Base-by-base conservation (phyloP, 108 stramenopile genomes). In the Nitzschia inconspicua region DNA sequence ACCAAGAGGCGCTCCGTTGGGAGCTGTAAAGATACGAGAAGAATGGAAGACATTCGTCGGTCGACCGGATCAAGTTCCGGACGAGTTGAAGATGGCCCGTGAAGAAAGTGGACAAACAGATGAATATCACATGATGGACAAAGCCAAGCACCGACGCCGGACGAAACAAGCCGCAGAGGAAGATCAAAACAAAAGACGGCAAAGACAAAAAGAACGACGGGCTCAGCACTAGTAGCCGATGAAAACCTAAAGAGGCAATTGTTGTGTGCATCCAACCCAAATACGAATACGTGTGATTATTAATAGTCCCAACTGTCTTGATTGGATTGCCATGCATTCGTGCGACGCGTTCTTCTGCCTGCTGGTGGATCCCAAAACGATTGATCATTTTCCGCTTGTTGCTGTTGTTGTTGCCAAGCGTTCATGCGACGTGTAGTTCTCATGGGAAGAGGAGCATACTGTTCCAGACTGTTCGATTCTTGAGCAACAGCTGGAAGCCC, bases 1-100 rank as follows among this genome's bases (percentile, higher is more conserved):
- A 58, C 93, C 93, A 11, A 56, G 80, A 24, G 87, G 88, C 0
- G 88, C 93, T 20, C 89, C 93, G 8, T 69, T 82, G 37, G 93
- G 93, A 29, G 86, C 93, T 29, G 88, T 94, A 42, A 83, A 87
- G 46, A 19, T 89, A 10, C 65, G 89, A 36, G 66, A 89, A 44
- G 93, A 94, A 64, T 67, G 73, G 28, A 74, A 76, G n/a, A 84
- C 72, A 2, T 55, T 85, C 24, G 39, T 78, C 27, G 93, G 93
- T 40, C 43, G 65, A 44, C 89, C 93, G 13, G 83, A 74, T 11
- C 60, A 82, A 32, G 93, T 94, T 7, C 75, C 82, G 14, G 76
- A 84, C 4, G 84, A 87, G 44, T 59, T 89, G 26, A 86, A 86
- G 47, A 62, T 59, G 41, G 85, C 83, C 1, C 70, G 93, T 37